A percentile compares a stretch with the other conserved stretches of the same genome.
Conservation (phyloP, 306 rosid genomes). For the Aeschynomene evenia region DNA sequence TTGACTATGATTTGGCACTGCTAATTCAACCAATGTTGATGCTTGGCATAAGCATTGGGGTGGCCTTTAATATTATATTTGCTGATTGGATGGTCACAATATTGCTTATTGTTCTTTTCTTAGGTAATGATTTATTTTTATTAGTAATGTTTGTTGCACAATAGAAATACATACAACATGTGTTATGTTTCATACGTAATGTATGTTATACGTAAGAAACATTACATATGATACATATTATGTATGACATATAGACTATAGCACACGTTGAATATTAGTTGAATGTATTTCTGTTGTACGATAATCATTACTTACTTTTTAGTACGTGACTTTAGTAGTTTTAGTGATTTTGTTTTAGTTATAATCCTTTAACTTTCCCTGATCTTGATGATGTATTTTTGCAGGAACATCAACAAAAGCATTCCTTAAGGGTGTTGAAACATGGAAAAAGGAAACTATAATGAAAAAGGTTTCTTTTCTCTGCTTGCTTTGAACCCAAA, state of each 20-base stretch:
- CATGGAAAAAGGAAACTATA: conserved; percentile 75
- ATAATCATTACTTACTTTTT: not conserved
- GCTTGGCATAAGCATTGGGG: conserved; percentile 79
- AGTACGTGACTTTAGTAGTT: not conserved
- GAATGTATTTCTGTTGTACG: too few relatives aligned
- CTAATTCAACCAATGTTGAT: conserved; percentile 81
- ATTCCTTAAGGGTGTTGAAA: conserved; percentile 56
- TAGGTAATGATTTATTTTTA: conserved; percentile 37
- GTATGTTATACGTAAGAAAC: too few relatives aligned
- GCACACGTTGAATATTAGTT: too few relatives aligned
- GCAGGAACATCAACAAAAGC: conserved; percentile 65
- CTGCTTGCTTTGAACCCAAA: not conserved
- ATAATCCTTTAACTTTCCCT: not conserved
- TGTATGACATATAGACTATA: too few relatives aligned
- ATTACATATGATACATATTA: too few relatives aligned
- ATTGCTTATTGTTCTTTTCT: conserved; percentile 57
- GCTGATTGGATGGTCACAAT: conserved; percentile 78
- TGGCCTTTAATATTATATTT: conserved; percentile 57
- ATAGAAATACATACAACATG: too few relatives aligned
- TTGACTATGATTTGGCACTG: too few relatives aligned
- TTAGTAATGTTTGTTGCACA: too few relatives aligned
- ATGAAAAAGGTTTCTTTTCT: conserved; percentile 40
- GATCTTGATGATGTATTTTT: conserved; percentile 18
- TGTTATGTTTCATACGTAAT: too few relatives aligned
- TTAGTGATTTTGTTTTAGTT: not conserved